These are phyloP conservation scores for Andrographis paniculata DNA, from an alignment of 305 asterid species.

Conservation along the genomic window DNA sequence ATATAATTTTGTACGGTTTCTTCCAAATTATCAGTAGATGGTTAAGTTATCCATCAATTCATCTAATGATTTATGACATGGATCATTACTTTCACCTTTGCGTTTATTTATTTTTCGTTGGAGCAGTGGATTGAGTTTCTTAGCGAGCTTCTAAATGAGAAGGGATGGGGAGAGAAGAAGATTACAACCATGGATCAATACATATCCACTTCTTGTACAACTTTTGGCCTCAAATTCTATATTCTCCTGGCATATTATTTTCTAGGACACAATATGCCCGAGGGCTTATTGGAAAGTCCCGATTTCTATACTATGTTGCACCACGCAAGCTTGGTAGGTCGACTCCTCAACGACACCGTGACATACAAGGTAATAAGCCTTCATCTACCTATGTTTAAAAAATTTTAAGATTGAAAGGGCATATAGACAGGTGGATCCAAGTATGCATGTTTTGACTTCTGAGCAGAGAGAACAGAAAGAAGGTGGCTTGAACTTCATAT, in stretches of 20 bases:
- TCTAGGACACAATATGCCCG: slow-evolving; percentile 12
- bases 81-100: not conserved
- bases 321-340: too few species aligned
- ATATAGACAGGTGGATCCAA: too few species aligned
- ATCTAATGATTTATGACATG: not conserved
- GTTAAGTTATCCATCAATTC: not conserved
- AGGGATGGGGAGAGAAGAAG: slow-evolving; percentile 8
- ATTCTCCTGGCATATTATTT: slow-evolving; percentile 13
- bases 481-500: slow-evolving; percentile 5
- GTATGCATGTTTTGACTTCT: too few species aligned
- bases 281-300: not conserved
- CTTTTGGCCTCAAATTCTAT: not conserved
- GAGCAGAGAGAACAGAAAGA: slow-evolving; percentile 18
- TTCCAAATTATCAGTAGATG: too few species aligned
- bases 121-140: slow-evolving; percentile 21
- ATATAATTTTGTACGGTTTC: too few species aligned
- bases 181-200: slow-evolving; percentile 18
- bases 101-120: not conserved
- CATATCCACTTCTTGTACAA: slow-evolving; percentile 5
- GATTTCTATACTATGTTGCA: too few species aligned
- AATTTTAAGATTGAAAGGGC: not conserved
- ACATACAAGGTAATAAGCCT: too few species aligned
- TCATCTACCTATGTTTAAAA: not conserved
- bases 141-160: slow-evolving; percentile 7
- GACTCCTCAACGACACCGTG: too few species aligned